Evolutionary conservation across 352 stramenopile species (phyloP).

Genomic region (Phytophthora chlamydospora): DNA sequence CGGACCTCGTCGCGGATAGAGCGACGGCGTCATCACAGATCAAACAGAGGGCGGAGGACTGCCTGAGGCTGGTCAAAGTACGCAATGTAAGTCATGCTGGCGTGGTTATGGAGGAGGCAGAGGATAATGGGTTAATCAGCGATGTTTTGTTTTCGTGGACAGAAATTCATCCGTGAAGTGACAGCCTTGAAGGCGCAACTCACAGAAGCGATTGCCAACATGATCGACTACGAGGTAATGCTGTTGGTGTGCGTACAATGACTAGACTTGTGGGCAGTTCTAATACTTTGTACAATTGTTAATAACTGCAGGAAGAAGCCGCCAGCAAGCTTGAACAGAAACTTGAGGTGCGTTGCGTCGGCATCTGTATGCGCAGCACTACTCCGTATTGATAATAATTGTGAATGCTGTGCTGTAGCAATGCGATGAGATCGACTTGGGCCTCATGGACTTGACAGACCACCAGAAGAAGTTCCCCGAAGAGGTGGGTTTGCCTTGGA

Average conservation of each 20-base stretch:
- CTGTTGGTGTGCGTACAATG: background rate
- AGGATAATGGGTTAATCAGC: background rate
- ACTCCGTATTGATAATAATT: constrained; percentile 4
- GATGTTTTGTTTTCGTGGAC: constrained; percentile 12
- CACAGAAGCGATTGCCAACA: constrained; percentile 48
- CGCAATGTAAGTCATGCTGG: constrained; percentile 64
- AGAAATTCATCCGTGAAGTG: constrained; percentile 76
- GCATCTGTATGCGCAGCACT: too few species aligned
- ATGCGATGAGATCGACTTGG: constrained; percentile 86
- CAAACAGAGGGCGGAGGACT: constrained; percentile 67
- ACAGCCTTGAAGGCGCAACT: constrained; percentile 61
- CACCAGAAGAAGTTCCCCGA: constrained; percentile 71
- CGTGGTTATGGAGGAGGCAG: background rate
- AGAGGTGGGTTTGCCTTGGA: constrained; percentile 46
- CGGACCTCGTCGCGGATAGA: constrained; percentile 64
- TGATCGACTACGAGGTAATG: constrained; percentile 73
- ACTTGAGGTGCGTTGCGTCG: constrained; percentile 53
- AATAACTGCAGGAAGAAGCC: constrained; percentile 49
- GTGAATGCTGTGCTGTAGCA: constrained; percentile 44
- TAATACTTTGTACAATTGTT: background rate
- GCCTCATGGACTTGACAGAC: constrained; percentile 71
- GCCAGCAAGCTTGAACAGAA: constrained; percentile 73
- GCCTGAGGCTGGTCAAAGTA: constrained; percentile 72
- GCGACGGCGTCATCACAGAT: constrained; percentile 46
- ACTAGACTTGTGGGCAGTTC: too few species aligned